Evolutionary conservation across 2,329 filamentous ascomycete species (phyloP), one percentile per base, ranked within the genome.

Genomic region (Pseudogymnoascus sp.): DNA sequence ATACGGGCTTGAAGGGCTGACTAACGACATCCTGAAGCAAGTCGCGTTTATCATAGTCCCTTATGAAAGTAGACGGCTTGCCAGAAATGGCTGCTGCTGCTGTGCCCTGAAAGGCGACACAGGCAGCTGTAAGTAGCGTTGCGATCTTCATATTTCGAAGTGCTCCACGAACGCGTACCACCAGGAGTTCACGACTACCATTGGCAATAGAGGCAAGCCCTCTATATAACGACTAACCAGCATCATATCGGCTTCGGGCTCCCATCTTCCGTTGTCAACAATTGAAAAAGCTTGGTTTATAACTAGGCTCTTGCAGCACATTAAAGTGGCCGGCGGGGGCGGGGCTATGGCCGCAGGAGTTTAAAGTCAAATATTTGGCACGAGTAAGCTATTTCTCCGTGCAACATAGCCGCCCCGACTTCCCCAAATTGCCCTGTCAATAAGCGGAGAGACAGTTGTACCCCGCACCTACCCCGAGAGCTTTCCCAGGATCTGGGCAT

Each of bases 11-110:
- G 2, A n/a, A 35, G 12, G 14, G 11, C 5, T 4, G 38, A 73
- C 77, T 64, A 64, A 84, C 81, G 67, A 82, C 77, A 70, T 83
- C 76, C 67, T 84, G 82, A 61, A 83, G 68, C 19, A 74, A 68
- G 49, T 76, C 79, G 61, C 80, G 73, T 68, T 79, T 78, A 63
- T 77, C 72, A 35, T 79, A 79, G 65, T 77, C 76, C 14, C 78
- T 72, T 64, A 77, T 75, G 7, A 55, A 55, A 33, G 25, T 19
- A 33, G 49, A 55, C 49, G 49, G 49, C 49, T 55, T 55, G 25
- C 49, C 49, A 19, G 49, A 55, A 55, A 55, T n/a, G n/a, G n/a
- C 49, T 7, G 49, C 28, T 33, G 49, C 49, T 55, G 49, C 49
- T 55, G 49, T 33, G 49, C 25, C 49, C 28, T 55, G 49, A 33